Base-by-base conservation (phyloP, 208 protist species). In the Balamuthia mandrillaris region DNA sequence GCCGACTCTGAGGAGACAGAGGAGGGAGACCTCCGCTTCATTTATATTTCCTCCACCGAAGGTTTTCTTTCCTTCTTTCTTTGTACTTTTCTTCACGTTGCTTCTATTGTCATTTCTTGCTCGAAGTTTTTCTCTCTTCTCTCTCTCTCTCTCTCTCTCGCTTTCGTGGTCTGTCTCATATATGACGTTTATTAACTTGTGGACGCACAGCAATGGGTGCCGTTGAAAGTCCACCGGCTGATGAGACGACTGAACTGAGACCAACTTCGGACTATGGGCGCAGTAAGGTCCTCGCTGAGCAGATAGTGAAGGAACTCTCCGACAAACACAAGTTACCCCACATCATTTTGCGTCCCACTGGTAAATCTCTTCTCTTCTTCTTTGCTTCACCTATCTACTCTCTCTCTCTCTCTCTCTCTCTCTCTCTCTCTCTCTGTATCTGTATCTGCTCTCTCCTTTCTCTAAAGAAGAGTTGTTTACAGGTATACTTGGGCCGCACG, bases 11-110 rank as follows among this genome's bases (percentile, higher is more conserved):
- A n/a, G n/a, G n/a, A n/a, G n/a, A n/a, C n/a, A n/a, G n/a, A n/a
- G n/a, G n/a, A n/a, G n/a, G n/a, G n/a, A n/a, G n/a, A n/a, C n/a
- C n/a, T n/a, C n/a, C n/a, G 45, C 24, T 78, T 78, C 68, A 58
- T 78, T 49, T 78, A 78, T 37, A 41, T 78, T n/a, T 78, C 68
- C 9, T 60, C 29, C 41, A 78, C 68, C 2, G 68, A 78, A 33
- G 58, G 68, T 78, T 42, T 49, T 29, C 47, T 27, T 49, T 12
- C 3, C 2, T 37, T 10, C n/a, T 18, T 9, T 24, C 41, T n/a
- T 18, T 77, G 10, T n/a, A n/a, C n/a, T n/a, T n/a, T n/a, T n/a
- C n/a, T n/a, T n/a, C n/a, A n/a, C n/a, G n/a, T n/a, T n/a, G n/a
- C n/a, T n/a, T n/a, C n/a, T n/a, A n/a, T n/a, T n/a, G n/a, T n/a